Evolutionary conservation across 768 basidiomycete species (phyloP).

Genomic region (Leccinum rimulosum): DNA sequence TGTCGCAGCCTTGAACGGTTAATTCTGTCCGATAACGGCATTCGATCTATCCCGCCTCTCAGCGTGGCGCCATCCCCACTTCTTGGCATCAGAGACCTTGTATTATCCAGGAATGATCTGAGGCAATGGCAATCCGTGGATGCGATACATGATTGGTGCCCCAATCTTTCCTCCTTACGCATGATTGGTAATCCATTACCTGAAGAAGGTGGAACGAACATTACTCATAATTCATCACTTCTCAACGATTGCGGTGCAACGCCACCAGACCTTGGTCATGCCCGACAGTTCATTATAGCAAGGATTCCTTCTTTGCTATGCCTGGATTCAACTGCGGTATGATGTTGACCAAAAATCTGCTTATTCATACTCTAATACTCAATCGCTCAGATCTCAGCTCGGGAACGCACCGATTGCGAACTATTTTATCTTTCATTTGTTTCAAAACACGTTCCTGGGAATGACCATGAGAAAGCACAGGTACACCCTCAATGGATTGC

Average conservation of each 20-base stretch:
- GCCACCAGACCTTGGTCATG: constrained; percentile 37
- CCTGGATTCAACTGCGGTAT: constrained; percentile 65
- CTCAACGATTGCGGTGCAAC: constrained; percentile 1
- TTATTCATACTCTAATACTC: constrained; percentile 10
- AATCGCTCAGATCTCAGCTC: constrained; percentile 53
- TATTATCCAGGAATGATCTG: constrained; percentile 61
- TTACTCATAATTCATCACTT: not conserved
- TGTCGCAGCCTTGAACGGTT: constrained; percentile 55
- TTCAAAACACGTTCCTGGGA: constrained; percentile 41
- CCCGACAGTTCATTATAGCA: constrained; percentile 64
- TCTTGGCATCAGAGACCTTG: constrained; percentile 51
- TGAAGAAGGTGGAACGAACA: constrained; percentile 39
- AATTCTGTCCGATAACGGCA: constrained; percentile 61
- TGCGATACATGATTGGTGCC: constrained; percentile 65
- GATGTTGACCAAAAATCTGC: constrained; percentile 21
- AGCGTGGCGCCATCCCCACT: constrained; percentile 21
- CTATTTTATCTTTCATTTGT: constrained; percentile 76
- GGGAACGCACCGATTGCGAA: constrained; percentile 79
- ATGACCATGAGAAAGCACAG: constrained; percentile 41
- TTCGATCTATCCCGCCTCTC: constrained; percentile 46
- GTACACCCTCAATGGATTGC: constrained; percentile 64
- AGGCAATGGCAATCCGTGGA: constrained; percentile 62
- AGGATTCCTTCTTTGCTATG: constrained; percentile 57
- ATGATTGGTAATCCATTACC: constrained; percentile 64
- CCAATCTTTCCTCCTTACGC: constrained; percentile 57